These are phyloP conservation scores for Alternaria consortialis DNA, from an alignment of 2,329 filamentous ascomycete genomes.

Conservation along the genomic window DNA sequence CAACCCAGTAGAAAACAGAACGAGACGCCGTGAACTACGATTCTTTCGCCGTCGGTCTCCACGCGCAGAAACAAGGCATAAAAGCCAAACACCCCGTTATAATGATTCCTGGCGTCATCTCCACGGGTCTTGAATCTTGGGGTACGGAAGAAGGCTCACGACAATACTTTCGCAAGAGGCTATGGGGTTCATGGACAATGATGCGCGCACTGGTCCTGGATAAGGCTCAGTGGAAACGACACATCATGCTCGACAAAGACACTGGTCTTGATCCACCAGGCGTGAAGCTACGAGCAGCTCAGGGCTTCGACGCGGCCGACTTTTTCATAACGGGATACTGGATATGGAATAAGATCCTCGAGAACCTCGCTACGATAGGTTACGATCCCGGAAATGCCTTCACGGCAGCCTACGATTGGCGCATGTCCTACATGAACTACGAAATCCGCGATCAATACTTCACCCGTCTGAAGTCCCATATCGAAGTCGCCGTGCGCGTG, in stretches of 20 bases:
- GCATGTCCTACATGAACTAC: conserved; percentile 87
- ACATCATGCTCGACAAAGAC: conserved; percentile 94
- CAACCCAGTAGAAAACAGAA: conserved; percentile 73
- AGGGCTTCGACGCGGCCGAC: conserved; percentile 97
- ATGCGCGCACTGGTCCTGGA: conserved; percentile 94
- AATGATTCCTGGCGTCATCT: conserved; percentile 98
- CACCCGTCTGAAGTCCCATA: conserved; percentile 85
- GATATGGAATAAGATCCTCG: conserved; percentile 99
- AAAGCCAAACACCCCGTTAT: conserved; percentile 86
- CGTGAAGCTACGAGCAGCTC: conserved; percentile 89
- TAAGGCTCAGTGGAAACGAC: conserved; percentile 92
- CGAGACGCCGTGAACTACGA: conserved; percentile 90
- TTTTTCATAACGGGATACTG: conserved; percentile 92
- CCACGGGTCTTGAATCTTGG: conserved; percentile 96
- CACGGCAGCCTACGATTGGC: conserved; percentile 85
- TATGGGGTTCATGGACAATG: conserved; percentile 99
- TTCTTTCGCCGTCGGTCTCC: conserved; percentile 88
- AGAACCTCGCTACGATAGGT: conserved; percentile 93
- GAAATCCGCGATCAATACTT: conserved; percentile 95
- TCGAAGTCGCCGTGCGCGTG: conserved; percentile 81
- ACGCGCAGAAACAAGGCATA: conserved; percentile 82
- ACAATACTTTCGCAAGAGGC: conserved; percentile 89
- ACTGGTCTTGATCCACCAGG: conserved; percentile 91
- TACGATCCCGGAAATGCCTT: conserved; percentile 87
- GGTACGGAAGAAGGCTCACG: conserved; percentile 85